Conservation (phyloP, 306 rosid genomes). For the Datisca glomerata region DNA sequence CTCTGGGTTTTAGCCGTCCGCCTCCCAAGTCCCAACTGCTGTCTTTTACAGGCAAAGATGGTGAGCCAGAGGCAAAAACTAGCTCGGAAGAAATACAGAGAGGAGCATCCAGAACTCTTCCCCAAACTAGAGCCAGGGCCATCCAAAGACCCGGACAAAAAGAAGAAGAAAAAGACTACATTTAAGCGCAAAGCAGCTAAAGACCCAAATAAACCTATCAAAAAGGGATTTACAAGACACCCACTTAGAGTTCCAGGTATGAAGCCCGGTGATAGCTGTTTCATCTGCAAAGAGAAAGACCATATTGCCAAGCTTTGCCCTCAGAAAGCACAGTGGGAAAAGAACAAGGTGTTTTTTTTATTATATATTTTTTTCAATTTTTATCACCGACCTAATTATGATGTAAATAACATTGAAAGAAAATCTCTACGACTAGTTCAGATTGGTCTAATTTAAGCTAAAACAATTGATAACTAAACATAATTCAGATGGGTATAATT, state of each 20-base stretch:
- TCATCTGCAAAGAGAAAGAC: slow-evolving; percentile 55
- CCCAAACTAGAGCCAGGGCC: slow-evolving; percentile 39
- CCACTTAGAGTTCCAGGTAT: slow-evolving; percentile 87
- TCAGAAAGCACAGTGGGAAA: slow-evolving; percentile 64
- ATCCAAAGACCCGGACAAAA: slow-evolving; percentile 38
- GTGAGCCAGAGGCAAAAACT: slow-evolving; percentile 67
- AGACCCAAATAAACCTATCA: slow-evolving; percentile 16
- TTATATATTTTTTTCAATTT: background rate
- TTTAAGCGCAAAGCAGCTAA: slow-evolving; percentile 35
- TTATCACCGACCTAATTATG: too few relatives aligned
- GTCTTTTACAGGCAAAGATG: slow-evolving; percentile 26
- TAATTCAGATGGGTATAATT: too few relatives aligned
- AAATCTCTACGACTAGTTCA: too few relatives aligned
- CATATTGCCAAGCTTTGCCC: slow-evolving; percentile 83
- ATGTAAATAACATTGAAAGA: too few relatives aligned
- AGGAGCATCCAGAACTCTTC: slow-evolving; percentile 36
- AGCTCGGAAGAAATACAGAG: slow-evolving; percentile 52
- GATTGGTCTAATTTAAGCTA: too few relatives aligned
- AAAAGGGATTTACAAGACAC: slow-evolving; percentile 27
- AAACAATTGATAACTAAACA: too few relatives aligned
- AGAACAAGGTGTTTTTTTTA: slow-evolving; percentile 31
- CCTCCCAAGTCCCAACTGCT: background rate
- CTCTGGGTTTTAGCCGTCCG: slow-evolving; percentile 4
- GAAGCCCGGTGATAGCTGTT: slow-evolving; percentile 93
- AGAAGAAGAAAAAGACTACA: slow-evolving; percentile 26